Evolutionary conservation across 192 early-diverging fungal species (phyloP), one percentile per base, ranked within the genome.

Genomic region (Podochytrium sp.): DNA sequence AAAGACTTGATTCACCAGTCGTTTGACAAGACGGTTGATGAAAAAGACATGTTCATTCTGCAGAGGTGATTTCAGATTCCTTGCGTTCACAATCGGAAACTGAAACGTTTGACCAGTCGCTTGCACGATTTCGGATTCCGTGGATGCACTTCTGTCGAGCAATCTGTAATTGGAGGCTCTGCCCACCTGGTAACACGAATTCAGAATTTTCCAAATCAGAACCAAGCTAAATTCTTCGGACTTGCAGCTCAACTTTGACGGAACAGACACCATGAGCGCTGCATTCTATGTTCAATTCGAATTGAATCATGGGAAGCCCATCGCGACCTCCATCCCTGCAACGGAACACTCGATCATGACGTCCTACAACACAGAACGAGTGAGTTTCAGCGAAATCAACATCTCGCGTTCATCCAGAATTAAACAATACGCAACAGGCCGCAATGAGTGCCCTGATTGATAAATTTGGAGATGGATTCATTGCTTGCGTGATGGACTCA

Each of bases 51-150:
- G 56, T 86, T 83, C 85, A 78, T 85, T 0, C 56, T 93, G 27
- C 79, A 84, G 59, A 85, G 74, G 85, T 85, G 38, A 55, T 14
- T 55, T 30, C 23, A 67, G 49, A 47, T 16, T 20, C 43, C n/a
- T 20, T 47, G 12, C 10, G n/a, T 47, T 47, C 43, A 16, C 12
- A 47, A 16, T n/a, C 43, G n/a, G 10, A 10, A 47, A 47, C 43
- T 47, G 12, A 47, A 47, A 47, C 42, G 23, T 65, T 76, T 43
- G 12, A 50, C 25, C 30, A 85, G 88, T 60, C 86, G 92, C 18
- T 79, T 96, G 59, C 92, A 96, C 59, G 94, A 96, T 76, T 96
- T 94, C 81, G 94, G 94, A n/a, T 96, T 96, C 79, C 92, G 94
- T 40, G 94, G 86, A 1, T 94, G 81, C 84, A 92, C 94, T 0